phyloP scores from a whole-genome alignment of 495 filamentous ascomycete genomes.

The Thermochaetoides thermophila region DNA sequence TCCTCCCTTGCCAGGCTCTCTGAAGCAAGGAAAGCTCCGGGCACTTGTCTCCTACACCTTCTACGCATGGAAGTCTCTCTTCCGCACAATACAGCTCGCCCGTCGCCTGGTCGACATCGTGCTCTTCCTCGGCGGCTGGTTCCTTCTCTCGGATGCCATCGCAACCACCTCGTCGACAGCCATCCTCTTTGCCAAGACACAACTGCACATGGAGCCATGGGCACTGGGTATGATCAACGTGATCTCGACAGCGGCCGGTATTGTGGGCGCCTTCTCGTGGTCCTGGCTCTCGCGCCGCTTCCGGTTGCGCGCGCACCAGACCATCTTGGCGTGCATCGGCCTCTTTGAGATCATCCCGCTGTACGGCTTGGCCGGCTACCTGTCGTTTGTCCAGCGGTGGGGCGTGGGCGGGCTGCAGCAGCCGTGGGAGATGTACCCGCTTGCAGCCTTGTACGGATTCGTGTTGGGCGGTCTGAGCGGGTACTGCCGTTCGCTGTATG shows the following conservation, averaged over 20 bases:
- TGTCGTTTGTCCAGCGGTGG: constrained; percentile 60
- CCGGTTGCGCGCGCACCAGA: constrained; percentile 58
- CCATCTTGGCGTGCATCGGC: constrained; percentile 76
- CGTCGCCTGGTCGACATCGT: constrained; percentile 70
- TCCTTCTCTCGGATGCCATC: constrained; percentile 83
- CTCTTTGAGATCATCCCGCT: constrained; percentile 86
- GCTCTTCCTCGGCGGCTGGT: constrained; percentile 85
- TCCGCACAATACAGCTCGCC: constrained; percentile 62
- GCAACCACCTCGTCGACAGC: constrained; percentile 92
- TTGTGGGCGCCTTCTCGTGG: constrained; percentile 85
- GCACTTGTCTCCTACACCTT: constrained; percentile 47
- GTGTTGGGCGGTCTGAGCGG: constrained; percentile 86
- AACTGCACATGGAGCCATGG: constrained; percentile 75
- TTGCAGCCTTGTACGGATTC: constrained; percentile 82
- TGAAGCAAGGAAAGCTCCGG: constrained; percentile 12
- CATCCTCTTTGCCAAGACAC: constrained; percentile 88
- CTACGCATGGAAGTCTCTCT: constrained; percentile 76
- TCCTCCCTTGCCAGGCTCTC: constrained; percentile 47
- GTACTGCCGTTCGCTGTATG: constrained; percentile 86
- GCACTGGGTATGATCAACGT: constrained; percentile 89
- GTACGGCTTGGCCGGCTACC: constrained; percentile 80
- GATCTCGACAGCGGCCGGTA: constrained; percentile 66
- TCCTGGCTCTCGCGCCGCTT: constrained; percentile 53
- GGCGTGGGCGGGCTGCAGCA: constrained; percentile 77
- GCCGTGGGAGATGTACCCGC: constrained; percentile 92